A percentile compares a stretch with the other conserved stretches of the same genome.
Evolutionary conservation across 192 early-diverging fungal genomes (phyloP).

Genomic region (Umbelopsis sp.): DNA sequence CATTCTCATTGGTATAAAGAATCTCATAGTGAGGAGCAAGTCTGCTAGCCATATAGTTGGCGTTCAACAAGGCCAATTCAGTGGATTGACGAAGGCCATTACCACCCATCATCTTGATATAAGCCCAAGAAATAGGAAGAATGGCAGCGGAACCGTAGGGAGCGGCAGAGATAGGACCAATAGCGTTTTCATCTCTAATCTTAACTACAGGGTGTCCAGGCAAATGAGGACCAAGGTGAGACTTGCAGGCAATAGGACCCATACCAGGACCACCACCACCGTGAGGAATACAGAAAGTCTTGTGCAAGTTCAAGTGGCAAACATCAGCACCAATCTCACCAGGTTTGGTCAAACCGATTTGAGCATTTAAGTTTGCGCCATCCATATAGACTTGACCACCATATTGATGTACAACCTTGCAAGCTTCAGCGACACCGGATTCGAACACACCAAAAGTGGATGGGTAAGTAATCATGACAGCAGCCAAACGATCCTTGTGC

Average conservation of each 20-base stretch:
- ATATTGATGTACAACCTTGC: constrained; percentile 88
- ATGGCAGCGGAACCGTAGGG: constrained; percentile 96
- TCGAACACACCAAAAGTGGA: constrained; percentile 99
- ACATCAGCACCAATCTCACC: constrained; percentile 98
- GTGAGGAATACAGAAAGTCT: constrained; percentile 99
- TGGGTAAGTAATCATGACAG: constrained; percentile 99
- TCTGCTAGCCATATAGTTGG: constrained; percentile 97
- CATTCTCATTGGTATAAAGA: constrained; percentile 89
- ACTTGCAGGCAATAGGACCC: constrained; percentile 91
- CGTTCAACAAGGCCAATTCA: constrained; percentile 91
- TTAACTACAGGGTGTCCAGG: constrained; percentile 88
- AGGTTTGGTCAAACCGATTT: constrained; percentile 81
- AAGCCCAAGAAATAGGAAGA: constrained; percentile 98
- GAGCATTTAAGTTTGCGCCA: constrained; percentile 90
- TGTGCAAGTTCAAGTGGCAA: constrained; percentile 99
- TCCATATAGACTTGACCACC: constrained; percentile 99
- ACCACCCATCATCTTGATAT: constrained; percentile 98
- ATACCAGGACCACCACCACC: constrained; percentile 99
- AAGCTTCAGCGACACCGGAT: constrained; percentile 82
- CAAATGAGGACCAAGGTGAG: constrained; percentile 88
- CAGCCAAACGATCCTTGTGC: constrained; percentile 85
- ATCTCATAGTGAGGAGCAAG: constrained; percentile 91
- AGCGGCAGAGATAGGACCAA: constrained; percentile 94
- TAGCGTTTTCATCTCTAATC: constrained; percentile 72
- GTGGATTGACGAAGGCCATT: constrained; percentile 88